phyloP scores from a whole-genome alignment of 192 early-diverging fungal genomes.

The Podila horticola region DNA sequence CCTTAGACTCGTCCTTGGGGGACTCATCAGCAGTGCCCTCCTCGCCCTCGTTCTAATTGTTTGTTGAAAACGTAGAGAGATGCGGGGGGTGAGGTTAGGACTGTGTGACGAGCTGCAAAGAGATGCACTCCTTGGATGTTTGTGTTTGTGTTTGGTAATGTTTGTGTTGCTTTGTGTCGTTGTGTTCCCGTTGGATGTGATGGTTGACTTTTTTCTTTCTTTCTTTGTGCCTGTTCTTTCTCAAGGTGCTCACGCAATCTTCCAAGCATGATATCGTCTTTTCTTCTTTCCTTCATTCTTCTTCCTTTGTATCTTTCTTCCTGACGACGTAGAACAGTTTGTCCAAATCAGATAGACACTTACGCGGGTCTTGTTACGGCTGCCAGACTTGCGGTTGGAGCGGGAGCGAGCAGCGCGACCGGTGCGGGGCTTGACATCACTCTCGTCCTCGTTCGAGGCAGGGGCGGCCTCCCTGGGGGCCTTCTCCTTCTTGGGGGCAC shows the following conservation, averaged over 20 bases:
- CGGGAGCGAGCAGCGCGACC: constrained; percentile 55
- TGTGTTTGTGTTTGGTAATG: background rate
- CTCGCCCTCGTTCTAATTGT: constrained; percentile 43
- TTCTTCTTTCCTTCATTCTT: background rate
- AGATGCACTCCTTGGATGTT: no score
- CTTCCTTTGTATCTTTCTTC: background rate
- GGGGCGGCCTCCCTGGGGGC: constrained; percentile 37
- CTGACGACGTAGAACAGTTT: background rate
- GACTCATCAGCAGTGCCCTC: constrained; percentile 29
- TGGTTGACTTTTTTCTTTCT: background rate
- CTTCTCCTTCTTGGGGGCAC: constrained; percentile 25
- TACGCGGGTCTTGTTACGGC: constrained; percentile 37
- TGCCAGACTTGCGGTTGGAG: constrained; percentile 31
- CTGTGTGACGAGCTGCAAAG: background rate
- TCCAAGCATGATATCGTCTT: no score
- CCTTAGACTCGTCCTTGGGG: constrained; percentile 36
- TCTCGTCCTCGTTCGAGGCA: constrained; percentile 13
- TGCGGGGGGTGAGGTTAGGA: background rate
- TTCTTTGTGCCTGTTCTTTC: background rate
- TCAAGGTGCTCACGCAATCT: background rate
- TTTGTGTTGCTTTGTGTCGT: background rate
- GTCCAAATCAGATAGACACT: constrained; percentile 4
- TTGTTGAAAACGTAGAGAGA: background rate
- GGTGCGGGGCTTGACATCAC: constrained; percentile 53
- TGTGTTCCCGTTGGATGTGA: no score